Evolutionary conservation across 1,284 basidiomycete species (phyloP).

Genomic region (Boletus coffeatus): DNA sequence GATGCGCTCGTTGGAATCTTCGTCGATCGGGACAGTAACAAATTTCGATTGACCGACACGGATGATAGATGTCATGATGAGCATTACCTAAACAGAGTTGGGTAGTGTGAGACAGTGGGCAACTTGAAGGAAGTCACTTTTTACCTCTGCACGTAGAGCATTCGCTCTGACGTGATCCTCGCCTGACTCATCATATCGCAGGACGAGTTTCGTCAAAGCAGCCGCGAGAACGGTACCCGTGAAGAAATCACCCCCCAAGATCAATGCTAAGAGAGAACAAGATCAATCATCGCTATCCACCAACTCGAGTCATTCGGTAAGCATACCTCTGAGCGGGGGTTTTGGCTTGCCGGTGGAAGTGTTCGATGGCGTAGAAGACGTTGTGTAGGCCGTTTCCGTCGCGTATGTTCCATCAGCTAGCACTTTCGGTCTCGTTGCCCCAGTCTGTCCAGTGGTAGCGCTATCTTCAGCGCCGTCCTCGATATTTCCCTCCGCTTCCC

Average conservation of each 20-base stretch:
- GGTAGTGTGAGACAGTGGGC: background rate
- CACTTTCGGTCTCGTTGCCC: conserved; percentile 53
- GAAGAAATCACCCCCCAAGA: conserved; percentile 97
- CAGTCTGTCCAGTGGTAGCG: conserved; percentile 34
- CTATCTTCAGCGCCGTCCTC: conserved; percentile 37
- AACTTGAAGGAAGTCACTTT: background rate
- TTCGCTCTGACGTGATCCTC: conserved; percentile 60
- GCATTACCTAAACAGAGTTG: conserved; percentile 64
- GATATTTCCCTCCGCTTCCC: conserved; percentile 56
- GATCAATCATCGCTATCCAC: background rate
- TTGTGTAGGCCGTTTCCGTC: conserved; percentile 90
- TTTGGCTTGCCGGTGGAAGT: conserved; percentile 86
- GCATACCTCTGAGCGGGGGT: conserved; percentile 78
- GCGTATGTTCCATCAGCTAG: conserved; percentile 98
- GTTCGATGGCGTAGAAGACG: conserved; percentile 52
- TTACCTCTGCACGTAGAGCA: conserved; percentile 80
- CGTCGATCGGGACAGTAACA: conserved; percentile 90
- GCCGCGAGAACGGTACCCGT: conserved; percentile 89
- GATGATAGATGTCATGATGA: conserved; percentile 97
- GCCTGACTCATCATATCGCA: conserved; percentile 70
- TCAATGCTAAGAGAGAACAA: conserved; percentile 49
- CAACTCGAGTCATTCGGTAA: background rate
- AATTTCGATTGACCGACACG: conserved; percentile 98
- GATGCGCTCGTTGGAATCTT: conserved; percentile 96
- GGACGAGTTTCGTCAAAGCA: conserved; percentile 88